Percentiles rank a stretch among this genome's conserved stretches.
Conservation (phyloP, 257 asterid genomes). For the Solanum bulbocastanum region DNA sequence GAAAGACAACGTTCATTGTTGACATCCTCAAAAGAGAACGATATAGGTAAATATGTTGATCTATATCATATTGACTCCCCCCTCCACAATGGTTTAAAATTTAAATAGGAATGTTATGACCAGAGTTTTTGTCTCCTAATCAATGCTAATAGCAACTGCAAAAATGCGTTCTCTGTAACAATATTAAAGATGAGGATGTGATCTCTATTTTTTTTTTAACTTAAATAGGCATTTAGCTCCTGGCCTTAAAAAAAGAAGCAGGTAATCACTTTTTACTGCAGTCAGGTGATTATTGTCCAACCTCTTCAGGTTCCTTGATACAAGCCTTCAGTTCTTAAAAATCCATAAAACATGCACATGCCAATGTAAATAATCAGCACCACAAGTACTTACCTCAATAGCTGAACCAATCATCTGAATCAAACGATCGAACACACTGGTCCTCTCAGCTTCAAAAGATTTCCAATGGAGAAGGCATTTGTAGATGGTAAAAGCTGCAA, state of each 20-base stretch:
- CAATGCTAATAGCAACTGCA: neutral
- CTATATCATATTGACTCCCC: neutral
- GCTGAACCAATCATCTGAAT: constrained; percentile 96
- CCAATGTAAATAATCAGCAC: neutral
- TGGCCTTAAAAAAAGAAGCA: neutral
- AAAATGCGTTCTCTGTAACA: neutral
- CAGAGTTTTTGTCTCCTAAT: neutral
- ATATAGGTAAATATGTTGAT: neutral
- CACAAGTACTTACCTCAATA: constrained; percentile 57
- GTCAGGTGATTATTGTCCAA: neutral
- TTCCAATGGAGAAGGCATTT: constrained; percentile 98
- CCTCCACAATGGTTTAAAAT: neutral
- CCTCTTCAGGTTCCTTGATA: neutral
- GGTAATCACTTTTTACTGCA: neutral
- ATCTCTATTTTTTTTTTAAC: neutral
- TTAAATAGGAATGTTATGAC: neutral
- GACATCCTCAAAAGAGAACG: neutral
- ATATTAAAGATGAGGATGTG: neutral
- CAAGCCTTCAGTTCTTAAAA: neutral
- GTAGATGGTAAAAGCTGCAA: constrained; percentile 95
- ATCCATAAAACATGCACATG: neutral
- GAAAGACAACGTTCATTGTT: neutral
- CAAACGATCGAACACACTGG: constrained; percentile 97
- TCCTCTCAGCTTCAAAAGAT: constrained; percentile 98
- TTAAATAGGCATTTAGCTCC: neutral